Percentiles rank a stretch among this genome's conserved stretches.
These are phyloP conservation scores for Aegilops speltoides DNA, from an alignment of 176 grass and related monocot species.

Conservation along the genomic window DNA sequence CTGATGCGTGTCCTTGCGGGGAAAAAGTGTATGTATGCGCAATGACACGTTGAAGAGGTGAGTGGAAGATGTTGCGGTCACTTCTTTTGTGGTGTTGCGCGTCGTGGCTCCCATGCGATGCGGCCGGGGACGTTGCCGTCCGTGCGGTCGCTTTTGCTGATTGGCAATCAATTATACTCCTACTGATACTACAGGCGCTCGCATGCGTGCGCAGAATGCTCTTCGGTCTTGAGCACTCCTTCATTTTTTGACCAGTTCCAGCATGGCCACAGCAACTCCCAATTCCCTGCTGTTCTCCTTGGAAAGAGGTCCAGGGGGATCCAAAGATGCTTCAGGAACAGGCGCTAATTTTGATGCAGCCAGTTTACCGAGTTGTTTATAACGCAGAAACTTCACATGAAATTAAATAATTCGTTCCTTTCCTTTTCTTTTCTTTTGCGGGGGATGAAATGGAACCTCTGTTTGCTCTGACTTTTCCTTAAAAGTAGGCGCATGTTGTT, in stretches of 20 bases:
- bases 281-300: neutral
- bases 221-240: neutral
- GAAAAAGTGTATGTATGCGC: neutral
- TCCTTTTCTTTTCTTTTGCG: too few species aligned
- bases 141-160: slow-evolving; percentile 40
- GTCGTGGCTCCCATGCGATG: slow-evolving; percentile 44
- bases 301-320: neutral
- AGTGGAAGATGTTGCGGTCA: slow-evolving; percentile 3
- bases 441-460: neutral
- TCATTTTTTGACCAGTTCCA: neutral
- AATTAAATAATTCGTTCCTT: too few species aligned
- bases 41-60: neutral
- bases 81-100: slow-evolving; percentile 15
- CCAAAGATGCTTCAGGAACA: neutral
- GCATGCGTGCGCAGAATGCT: slow-evolving; percentile 21
- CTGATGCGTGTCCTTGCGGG: neutral
- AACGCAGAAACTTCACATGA: too few species aligned
- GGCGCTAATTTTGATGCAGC: neutral
- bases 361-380: too few species aligned
- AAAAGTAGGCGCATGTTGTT: slow-evolving; percentile 23
- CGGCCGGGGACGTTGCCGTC: neutral
- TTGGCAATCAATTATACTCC: slow-evolving; percentile 30
- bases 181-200: neutral
- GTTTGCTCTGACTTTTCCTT: neutral
- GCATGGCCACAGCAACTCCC: neutral